A percentile compares a stretch with the other conserved stretches of the same genome.
Conservation (phyloP, 306 rosid species). For the Vicia sativa region DNA sequence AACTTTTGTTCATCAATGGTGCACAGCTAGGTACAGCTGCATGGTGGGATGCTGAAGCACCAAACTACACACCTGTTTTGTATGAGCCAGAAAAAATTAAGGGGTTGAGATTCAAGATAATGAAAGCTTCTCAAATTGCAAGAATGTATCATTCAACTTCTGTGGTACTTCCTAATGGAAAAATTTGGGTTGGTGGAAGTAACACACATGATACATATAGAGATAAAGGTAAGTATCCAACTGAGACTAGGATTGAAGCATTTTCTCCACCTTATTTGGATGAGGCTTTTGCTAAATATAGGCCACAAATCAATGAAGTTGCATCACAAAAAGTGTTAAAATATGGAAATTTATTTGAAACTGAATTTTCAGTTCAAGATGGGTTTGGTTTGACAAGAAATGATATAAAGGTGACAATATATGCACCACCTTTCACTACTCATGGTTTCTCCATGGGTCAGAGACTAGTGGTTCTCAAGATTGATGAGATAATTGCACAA, state of each 20-base stretch:
- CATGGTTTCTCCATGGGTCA: slow-evolving; percentile 89
- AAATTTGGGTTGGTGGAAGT: slow-evolving; percentile 67
- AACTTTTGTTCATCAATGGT: slow-evolving; percentile 71
- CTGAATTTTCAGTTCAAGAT: slow-evolving; percentile 38
- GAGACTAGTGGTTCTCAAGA: slow-evolving; percentile 56
- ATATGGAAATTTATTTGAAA: slow-evolving; percentile 40
- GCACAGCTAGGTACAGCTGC: slow-evolving; percentile 69
- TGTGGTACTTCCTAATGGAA: slow-evolving; percentile 63
- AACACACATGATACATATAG: slow-evolving; percentile 62
- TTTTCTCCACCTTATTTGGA: slow-evolving; percentile 82
- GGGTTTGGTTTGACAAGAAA: not conserved
- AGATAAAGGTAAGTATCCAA: slow-evolving; percentile 52
- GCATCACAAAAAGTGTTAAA: not conserved
- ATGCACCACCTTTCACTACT: slow-evolving; percentile 83
- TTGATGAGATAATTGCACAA: not conserved
- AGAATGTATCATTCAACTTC: slow-evolving; percentile 86
- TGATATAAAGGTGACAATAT: slow-evolving; percentile 63
- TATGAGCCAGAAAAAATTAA: slow-evolving; percentile 48
- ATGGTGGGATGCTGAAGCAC: slow-evolving; percentile 71
- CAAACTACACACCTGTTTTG: slow-evolving; percentile 58
- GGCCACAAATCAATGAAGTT: slow-evolving; percentile 45
- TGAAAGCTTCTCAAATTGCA: slow-evolving; percentile 46
- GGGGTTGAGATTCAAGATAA: slow-evolving; percentile 46
- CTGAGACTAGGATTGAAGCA: slow-evolving; percentile 73
- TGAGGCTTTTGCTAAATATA: not conserved